phyloP scores from a whole-genome alignment of 106 monocot genomes.

The Platanthera guangdongensis region DNA sequence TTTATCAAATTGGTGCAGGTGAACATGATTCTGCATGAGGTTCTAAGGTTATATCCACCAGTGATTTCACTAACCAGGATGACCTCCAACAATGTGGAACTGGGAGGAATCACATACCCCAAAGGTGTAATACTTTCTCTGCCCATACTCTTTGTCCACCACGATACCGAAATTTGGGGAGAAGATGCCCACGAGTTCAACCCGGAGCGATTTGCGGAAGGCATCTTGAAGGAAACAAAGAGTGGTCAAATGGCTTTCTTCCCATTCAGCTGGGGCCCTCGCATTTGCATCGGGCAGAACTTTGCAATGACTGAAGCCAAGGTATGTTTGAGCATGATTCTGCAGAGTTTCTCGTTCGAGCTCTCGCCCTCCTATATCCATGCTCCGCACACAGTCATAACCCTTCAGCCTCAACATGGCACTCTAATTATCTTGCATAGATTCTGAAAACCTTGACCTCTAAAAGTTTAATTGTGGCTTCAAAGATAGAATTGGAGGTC shows the following conservation, averaged over 20 bases:
- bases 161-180: constrained; percentile 46
- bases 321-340: constrained; percentile 31
- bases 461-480: no score
- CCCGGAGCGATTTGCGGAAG: constrained; percentile 51
- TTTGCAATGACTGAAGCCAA: constrained; percentile 53
- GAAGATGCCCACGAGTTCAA: constrained; percentile 53
- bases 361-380: no score
- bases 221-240: constrained; percentile 35
- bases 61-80: neutral
- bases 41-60: constrained; percentile 29
- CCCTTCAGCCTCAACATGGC: no score
- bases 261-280: constrained; percentile 52
- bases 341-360: constrained; percentile 41
- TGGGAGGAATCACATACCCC: constrained; percentile 28
- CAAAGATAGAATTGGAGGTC: no score
- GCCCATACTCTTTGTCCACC: constrained; percentile 33
- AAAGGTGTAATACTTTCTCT: constrained; percentile 23
- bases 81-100: constrained; percentile 18
- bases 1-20: neutral
- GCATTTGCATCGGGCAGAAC: constrained; percentile 49
- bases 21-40: constrained; percentile 8
- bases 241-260: constrained; percentile 25
- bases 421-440: no score
- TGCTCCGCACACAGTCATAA: no score
- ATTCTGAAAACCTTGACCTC: no score